phyloP scores from a whole-genome alignment of 108 stramenopile species.

The Skeletonema menzelii region DNA sequence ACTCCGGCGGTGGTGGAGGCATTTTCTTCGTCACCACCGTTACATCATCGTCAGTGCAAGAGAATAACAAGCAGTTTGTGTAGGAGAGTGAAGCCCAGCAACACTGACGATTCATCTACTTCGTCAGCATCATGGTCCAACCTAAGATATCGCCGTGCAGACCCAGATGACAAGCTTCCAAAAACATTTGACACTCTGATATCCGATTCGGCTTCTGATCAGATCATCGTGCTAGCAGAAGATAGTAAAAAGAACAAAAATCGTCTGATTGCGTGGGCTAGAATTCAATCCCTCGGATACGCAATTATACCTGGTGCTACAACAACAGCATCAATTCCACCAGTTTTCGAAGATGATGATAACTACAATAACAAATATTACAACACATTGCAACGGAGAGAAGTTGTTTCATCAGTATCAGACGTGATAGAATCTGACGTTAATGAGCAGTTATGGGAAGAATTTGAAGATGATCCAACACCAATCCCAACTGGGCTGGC shows the following conservation, averaged over 20 bases:
- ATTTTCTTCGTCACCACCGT: neutral
- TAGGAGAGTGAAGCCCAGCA: neutral
- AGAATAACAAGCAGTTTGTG: neutral
- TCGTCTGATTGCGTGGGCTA: neutral
- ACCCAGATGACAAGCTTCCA: neutral
- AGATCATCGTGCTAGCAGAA: neutral
- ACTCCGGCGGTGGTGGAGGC: neutral
- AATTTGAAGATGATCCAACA: slow-evolving; percentile 50
- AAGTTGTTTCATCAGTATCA: neutral
- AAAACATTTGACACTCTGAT: neutral
- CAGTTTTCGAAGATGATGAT: neutral
- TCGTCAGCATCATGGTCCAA: neutral
- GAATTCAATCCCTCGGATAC: neutral
- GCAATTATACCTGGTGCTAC: neutral
- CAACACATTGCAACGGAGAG: slow-evolving; percentile 1
- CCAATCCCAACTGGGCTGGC: slow-evolving; percentile 36
- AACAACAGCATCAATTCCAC: neutral
- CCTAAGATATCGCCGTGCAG: neutral
- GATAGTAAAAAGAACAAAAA: neutral
- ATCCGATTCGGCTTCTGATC: neutral
- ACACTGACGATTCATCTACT: neutral
- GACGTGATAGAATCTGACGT: slow-evolving; percentile 32
- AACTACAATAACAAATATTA: neutral
- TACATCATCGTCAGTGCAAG: neutral
- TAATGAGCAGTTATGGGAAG: slow-evolving; percentile 51